Evolutionary conservation across 129 eudicot species (phyloP).

Genomic region (Daucus carota): DH1_v3.0 NC_030387.2:35539501-35540000

Average conservation of each 20-base stretch:
- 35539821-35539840: not conserved
- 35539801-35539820: not conserved
- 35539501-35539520: not conserved
- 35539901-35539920: not conserved
- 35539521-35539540: not conserved
- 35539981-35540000: too few relatives aligned
- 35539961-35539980: too few relatives aligned
- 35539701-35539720: not conserved
- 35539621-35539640: too few relatives aligned
- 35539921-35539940: too few relatives aligned
- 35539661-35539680: not conserved
- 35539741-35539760: not conserved
- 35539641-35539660: not conserved
- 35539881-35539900: not conserved
- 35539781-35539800: not conserved
- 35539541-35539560: not conserved
- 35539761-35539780: not conserved
- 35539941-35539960: too few relatives aligned
- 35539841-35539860: not conserved
- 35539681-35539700: not conserved
- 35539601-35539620: not conserved
- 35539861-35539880: not conserved
- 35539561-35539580: not conserved
- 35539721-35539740: not conserved
- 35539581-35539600: not conserved